A percentile compares a stretch with the other conserved stretches of the same genome.
Evolutionary conservation across 2,329 filamentous ascomycete genomes (phyloP).

Genomic region (Trichophyton schoenleinii): DNA sequence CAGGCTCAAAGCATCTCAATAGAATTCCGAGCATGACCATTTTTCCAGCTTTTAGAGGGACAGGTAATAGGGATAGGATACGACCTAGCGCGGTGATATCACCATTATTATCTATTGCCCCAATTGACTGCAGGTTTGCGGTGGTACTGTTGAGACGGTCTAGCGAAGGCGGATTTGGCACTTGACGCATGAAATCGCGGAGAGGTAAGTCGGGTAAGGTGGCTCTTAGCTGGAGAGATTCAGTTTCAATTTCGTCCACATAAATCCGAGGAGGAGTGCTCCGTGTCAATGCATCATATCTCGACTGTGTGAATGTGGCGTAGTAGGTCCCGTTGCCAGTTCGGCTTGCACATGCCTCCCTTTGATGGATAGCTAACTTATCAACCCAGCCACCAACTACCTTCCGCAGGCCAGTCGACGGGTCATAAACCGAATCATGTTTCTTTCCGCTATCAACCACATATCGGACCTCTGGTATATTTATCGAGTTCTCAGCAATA

Average conservation of each 20-base stretch:
- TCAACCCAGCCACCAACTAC: conserved; percentile 36
- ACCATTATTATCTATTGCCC: conserved; percentile 34
- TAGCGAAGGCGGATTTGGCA: conserved; percentile 34
- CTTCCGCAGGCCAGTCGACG: conserved; percentile 26
- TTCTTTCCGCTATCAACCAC: conserved; percentile 39
- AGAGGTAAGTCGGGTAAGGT: conserved; percentile 29
- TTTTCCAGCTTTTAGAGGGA: conserved; percentile 37
- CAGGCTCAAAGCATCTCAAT: conserved; percentile 41
- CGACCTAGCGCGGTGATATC: conserved; percentile 35
- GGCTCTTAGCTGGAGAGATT: conserved; percentile 34
- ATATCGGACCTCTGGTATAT: conserved; percentile 40
- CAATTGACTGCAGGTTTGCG: conserved; percentile 27
- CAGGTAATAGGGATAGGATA: conserved; percentile 31
- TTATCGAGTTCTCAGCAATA: conserved; percentile 41
- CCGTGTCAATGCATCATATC: conserved; percentile 22
- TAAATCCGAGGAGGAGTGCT: conserved; percentile 31
- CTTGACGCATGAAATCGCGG: conserved; percentile 30
- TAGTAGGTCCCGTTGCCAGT: conserved; percentile 40
- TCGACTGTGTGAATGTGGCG: conserved; percentile 33
- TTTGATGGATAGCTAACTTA: conserved; percentile 36
- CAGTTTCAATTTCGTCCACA: conserved; percentile 33
- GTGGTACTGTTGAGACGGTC: conserved; percentile 29
- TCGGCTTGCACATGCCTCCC: conserved; percentile 40
- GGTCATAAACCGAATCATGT: conserved; percentile 30
- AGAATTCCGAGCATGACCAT: conserved; percentile 40